A percentile compares a stretch with the other conserved stretches of the same genome.
Evolutionary conservation across 441 rosid genomes (phyloP).

Genomic region (Adansonia grandidieri): DNA sequence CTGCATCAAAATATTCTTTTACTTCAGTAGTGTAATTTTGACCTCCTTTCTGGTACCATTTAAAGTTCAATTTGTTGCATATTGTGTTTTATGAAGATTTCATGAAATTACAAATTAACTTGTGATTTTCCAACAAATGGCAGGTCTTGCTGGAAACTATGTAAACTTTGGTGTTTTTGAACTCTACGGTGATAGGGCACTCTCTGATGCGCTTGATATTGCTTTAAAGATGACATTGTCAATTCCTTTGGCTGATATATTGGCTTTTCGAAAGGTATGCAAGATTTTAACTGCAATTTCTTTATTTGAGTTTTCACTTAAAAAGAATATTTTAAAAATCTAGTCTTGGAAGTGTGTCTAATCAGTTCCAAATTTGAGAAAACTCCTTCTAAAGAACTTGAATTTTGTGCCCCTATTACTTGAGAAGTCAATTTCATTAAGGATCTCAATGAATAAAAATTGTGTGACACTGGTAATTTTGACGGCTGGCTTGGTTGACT

Average conservation of each 20-base stretch:
- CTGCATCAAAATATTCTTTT: neutral
- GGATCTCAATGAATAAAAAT: neutral
- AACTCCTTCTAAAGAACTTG: neutral
- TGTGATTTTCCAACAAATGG: constrained; percentile 34
- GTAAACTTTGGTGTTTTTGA: constrained; percentile 98
- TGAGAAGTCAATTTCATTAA: constrained; percentile 3
- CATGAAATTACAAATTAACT: neutral
- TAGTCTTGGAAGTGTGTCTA: neutral
- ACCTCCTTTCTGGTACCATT: neutral
- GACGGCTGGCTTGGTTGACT: neutral
- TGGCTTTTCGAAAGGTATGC: constrained; percentile 91
- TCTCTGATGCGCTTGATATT: constrained; percentile 92
- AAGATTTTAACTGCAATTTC: constrained; percentile 9
- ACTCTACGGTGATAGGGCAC: constrained; percentile 99
- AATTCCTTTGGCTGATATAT: constrained; percentile 88
- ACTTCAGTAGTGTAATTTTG: neutral
- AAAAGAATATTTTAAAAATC: neutral
- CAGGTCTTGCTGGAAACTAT: constrained; percentile 96
- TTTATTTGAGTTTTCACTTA: neutral
- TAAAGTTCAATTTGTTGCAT: neutral
- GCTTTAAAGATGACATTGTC: constrained; percentile 87
- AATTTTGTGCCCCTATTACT: neutral
- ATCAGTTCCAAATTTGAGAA: neutral
- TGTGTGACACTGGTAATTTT: neutral
- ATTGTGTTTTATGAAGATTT: constrained; percentile 20